Conservation (phyloP, 116 monocot species). For the Trichopus zeylanicus region DNA sequence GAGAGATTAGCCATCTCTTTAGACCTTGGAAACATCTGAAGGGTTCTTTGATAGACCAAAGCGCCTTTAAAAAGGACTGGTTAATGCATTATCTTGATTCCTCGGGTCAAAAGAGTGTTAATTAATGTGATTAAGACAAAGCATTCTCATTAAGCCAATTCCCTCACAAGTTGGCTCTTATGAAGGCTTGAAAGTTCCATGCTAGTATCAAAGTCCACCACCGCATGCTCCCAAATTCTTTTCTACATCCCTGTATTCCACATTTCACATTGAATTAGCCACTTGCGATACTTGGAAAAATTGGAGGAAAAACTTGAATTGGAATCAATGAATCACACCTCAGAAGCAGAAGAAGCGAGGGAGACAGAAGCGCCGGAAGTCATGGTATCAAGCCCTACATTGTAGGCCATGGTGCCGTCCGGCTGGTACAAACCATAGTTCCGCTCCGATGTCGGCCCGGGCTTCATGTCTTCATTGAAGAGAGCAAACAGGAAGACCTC, state of each 20-base stretch:
- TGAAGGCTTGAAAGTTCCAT: conserved; percentile 17
- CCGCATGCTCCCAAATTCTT: conserved; percentile 19
- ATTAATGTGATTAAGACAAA: background rate
- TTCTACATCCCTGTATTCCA: conserved; percentile 10
- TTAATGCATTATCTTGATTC: conserved; percentile 1
- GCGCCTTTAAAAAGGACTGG: background rate
- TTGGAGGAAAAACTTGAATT: background rate
- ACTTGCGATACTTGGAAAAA: background rate
- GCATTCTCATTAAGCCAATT: background rate
- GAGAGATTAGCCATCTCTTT: conserved; percentile 7
- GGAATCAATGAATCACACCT: background rate
- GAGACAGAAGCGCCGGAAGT: conserved; percentile 7
- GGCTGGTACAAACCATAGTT: conserved; percentile 41
- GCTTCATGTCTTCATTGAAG: conserved; percentile 48
- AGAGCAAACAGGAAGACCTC: conserved; percentile 41
- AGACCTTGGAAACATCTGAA: conserved; percentile 7
- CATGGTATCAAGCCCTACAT: conserved; percentile 18
- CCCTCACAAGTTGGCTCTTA: background rate
- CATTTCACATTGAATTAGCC: background rate
- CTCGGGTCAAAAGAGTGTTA: conserved; percentile 6
- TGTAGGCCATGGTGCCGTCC: conserved; percentile 32
- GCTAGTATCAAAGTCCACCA: conserved; percentile 21
- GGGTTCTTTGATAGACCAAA: background rate
- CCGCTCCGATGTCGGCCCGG: conserved; percentile 43
- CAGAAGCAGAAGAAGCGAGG: background rate